Evolutionary conservation across 805 yeast species (phyloP).

Genomic region (Candida incommunis): DNA sequence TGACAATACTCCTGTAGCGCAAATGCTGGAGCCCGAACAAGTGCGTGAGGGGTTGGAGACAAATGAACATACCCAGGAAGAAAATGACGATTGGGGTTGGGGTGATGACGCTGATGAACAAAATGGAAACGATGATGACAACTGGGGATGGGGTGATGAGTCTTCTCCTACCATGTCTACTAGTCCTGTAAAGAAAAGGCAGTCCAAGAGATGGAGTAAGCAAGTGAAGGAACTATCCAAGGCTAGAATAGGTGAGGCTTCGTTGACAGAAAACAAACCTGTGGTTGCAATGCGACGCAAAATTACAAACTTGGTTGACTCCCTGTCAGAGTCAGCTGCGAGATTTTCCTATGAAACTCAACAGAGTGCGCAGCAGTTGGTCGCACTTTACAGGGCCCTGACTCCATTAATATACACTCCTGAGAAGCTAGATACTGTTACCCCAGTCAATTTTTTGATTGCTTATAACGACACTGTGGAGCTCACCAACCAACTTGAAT

Average conservation of each 20-base stretch:
- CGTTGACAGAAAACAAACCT: not conserved
- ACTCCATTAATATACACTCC: slow-evolving; percentile 9
- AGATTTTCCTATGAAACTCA: not conserved
- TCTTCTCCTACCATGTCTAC: not conserved
- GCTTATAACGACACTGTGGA: slow-evolving; percentile 5
- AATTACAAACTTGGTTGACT: not conserved
- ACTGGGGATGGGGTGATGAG: slow-evolving; percentile 1
- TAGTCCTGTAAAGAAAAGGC: not conserved
- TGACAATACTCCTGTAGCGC: not conserved
- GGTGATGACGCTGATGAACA: slow-evolving; percentile 7
- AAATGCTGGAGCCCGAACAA: not conserved
- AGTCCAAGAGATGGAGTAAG: not conserved
- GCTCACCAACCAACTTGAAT: slow-evolving; percentile 1
- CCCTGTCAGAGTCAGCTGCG: not conserved
- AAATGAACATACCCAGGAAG: slow-evolving; percentile 3
- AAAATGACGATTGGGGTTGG: slow-evolving; percentile 13
- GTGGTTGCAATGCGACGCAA: not conserved
- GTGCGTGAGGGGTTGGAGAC: slow-evolving; percentile 1
- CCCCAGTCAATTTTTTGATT: not conserved
- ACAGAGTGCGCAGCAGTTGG: slow-evolving; percentile 2
- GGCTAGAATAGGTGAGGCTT: not conserved
- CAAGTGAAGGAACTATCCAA: not conserved
- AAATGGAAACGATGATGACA: not conserved
- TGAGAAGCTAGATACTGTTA: not conserved
- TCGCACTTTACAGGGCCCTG: slow-evolving; percentile 13